These are phyloP conservation scores for Globisporangium abappressorium DNA, from an alignment of 352 stramenopile genomes.

Conservation along the genomic window DNA sequence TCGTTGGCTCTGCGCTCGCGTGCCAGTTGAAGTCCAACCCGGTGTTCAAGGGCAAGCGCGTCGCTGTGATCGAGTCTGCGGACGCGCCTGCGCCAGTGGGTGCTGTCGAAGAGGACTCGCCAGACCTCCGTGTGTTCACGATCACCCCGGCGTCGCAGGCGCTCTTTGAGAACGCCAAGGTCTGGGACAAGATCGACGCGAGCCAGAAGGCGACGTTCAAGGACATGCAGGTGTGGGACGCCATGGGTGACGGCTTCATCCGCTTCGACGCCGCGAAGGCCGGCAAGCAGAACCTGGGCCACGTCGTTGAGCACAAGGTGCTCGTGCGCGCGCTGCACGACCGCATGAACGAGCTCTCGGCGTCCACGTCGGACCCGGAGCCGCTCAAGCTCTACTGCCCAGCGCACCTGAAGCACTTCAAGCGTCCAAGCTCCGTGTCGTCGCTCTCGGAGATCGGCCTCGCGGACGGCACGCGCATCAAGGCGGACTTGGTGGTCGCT, in stretches of 20 bases:
- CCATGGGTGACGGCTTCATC: slow-evolving; percentile 87
- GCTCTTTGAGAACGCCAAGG: slow-evolving; percentile 69
- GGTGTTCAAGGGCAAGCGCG: slow-evolving; percentile 75
- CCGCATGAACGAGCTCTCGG: slow-evolving; percentile 73
- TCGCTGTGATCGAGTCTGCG: slow-evolving; percentile 71
- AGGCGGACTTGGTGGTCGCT: slow-evolving; percentile 79
- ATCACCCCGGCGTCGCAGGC: slow-evolving; percentile 84
- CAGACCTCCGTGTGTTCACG: slow-evolving; percentile 88
- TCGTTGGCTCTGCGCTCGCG: slow-evolving; percentile 78
- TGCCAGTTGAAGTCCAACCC: slow-evolving; percentile 79
- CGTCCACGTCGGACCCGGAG: slow-evolving; percentile 34
- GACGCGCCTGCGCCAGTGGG: slow-evolving; percentile 33
- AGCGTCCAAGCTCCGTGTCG: slow-evolving; percentile 43
- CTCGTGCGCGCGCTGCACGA: slow-evolving; percentile 85
- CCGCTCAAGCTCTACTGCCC: slow-evolving; percentile 74
- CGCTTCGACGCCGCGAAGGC: slow-evolving; percentile 79
- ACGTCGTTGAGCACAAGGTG: slow-evolving; percentile 87
- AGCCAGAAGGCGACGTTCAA: slow-evolving; percentile 68
- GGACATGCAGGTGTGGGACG: slow-evolving; percentile 91
- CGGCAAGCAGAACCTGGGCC: slow-evolving; percentile 60
- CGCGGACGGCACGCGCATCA: slow-evolving; percentile 69
- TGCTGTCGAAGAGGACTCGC: slow-evolving; percentile 54
- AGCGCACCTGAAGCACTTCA: slow-evolving; percentile 82
- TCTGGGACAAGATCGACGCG: slow-evolving; percentile 71
- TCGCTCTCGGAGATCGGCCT: slow-evolving; percentile 58